These are phyloP conservation scores for Aureococcus anophagefferens DNA, from an alignment of 108 stramenopile genomes.

Conservation along the genomic window DNA sequence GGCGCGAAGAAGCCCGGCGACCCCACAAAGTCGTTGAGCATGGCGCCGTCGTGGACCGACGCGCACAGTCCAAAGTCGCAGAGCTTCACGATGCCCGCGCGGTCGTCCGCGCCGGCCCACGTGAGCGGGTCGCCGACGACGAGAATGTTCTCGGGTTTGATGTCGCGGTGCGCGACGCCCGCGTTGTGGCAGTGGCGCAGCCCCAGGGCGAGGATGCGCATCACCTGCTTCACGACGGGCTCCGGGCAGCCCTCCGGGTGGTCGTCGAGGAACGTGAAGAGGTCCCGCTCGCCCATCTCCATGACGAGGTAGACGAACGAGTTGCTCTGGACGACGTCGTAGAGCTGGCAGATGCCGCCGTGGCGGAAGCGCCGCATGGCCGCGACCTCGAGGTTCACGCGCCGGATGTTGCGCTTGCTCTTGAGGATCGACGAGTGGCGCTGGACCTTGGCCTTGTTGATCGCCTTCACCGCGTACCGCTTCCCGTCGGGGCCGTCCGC, in stretches of 20 bases:
- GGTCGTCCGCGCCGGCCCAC: neutral
- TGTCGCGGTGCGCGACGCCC: neutral
- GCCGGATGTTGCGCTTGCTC: neutral
- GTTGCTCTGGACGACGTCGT: neutral
- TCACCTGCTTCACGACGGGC: neutral
- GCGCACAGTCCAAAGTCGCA: slow-evolving; percentile 10
- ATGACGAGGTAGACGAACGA: neutral
- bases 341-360: neutral
- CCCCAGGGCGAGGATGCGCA: neutral
- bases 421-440: neutral
- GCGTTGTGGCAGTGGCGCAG: neutral
- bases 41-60: neutral
- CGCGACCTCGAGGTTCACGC: neutral
- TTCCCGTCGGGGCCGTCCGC: neutral
- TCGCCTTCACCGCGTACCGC: neutral
- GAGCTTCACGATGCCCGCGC: slow-evolving; percentile 10
- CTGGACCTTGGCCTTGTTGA: neutral
- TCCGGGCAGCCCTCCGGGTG: neutral
- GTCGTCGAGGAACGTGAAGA: neutral
- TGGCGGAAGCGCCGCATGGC: neutral
- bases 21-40: neutral
- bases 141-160: neutral
- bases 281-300: neutral
- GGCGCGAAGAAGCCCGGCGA: neutral
- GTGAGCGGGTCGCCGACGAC: neutral